Percentiles rank a stretch among this genome's conserved stretches.
These are phyloP conservation scores for Colletotrichum destructivum DNA, from an alignment of 2,329 filamentous ascomycete genomes.

Conservation along the genomic window DNA sequence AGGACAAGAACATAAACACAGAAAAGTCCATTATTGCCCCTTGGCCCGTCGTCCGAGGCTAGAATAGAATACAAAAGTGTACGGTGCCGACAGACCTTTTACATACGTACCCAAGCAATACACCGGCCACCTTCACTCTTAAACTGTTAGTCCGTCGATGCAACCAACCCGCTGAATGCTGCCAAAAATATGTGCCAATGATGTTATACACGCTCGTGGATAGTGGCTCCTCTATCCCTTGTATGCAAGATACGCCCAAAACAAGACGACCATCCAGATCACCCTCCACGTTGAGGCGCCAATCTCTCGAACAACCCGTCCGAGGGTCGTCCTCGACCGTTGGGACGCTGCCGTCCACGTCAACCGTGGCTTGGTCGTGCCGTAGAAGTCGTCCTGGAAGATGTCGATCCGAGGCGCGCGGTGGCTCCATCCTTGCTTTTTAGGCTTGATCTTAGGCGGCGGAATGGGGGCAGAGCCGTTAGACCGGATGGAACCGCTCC, in stretches of 20 bases:
- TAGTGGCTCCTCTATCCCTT: slow-evolving; percentile 63
- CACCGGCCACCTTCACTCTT: not conserved
- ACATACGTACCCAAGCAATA: slow-evolving; percentile 9
- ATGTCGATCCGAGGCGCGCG: slow-evolving; percentile 69
- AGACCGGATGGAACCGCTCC: slow-evolving; percentile 48
- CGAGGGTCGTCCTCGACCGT: slow-evolving; percentile 54
- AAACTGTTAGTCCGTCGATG: slow-evolving; percentile 28
- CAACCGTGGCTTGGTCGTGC: slow-evolving; percentile 55
- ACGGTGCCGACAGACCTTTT: slow-evolving; percentile 26
- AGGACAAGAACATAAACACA: not conserved
- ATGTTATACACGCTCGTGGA: slow-evolving; percentile 24
- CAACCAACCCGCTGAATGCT: slow-evolving; percentile 36
- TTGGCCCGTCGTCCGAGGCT: slow-evolving; percentile 2
- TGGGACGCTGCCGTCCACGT: slow-evolving; percentile 49
- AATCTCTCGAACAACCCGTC: slow-evolving; percentile 72
- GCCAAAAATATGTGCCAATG: slow-evolving; percentile 7
- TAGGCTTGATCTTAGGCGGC: slow-evolving; percentile 49
- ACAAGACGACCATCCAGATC: slow-evolving; percentile 72
- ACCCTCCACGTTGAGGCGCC: slow-evolving; percentile 74
- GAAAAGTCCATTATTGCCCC: slow-evolving; percentile 2
- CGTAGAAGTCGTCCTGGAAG: slow-evolving; percentile 62
- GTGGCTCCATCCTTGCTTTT: slow-evolving; percentile 61
- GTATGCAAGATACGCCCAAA: slow-evolving; percentile 79
- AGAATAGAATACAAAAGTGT: slow-evolving; percentile 13
- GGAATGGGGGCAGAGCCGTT: slow-evolving; percentile 45